Evolutionary conservation across 225 moss, liverwort and hornwort species (phyloP), one percentile per base, ranked within the genome.

Genomic region (Pleurozium schreberi): DNA sequence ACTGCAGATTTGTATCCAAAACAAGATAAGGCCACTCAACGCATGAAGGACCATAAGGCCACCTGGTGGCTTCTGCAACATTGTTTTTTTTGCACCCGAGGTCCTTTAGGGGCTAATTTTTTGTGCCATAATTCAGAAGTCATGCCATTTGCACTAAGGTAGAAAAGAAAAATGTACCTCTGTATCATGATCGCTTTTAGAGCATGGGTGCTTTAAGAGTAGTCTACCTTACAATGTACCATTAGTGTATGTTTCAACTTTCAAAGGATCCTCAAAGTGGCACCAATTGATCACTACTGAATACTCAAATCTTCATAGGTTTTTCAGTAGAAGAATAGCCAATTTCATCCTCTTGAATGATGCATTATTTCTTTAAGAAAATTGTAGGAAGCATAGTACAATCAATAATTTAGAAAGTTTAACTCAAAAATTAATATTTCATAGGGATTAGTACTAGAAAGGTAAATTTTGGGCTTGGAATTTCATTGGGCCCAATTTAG

Each of bases 391-490:
- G 77, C 23, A 53, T 38, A 52, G 21, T 13, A 8, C 8, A 50
- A 50, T 75, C 33, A 19, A 75, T 20, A 50, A 7, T 49, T 12
- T 20, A 20, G 20, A 33, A 50, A 18, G 19, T 31, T 19, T 17
- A 28, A 45, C 4, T 73, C 73, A 18, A 73, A 43, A 16, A 9
- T 15, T 42, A 18, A 1, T 75, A 43, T 71, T 50, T 13, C 0
- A 0, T 20, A 0, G 20, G 0, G 8, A 17, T 3, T 36, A 53
- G 1, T 36, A 38, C 6, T 9, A 2, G 4, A 0, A 38, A 15
- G 6, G 1, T 9, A 38, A 77, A 53, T 38, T 76, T 25, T 10
- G 4, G 23, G 5, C 38, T 25, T 10, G 1, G 38, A 78, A 78
- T 78, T 25, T 5, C 9, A 10, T 25, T 25, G 25, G 12, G 0